Evolutionary conservation across 768 basidiomycete genomes (phyloP).

Genomic region (Serendipita sp.): DNA sequence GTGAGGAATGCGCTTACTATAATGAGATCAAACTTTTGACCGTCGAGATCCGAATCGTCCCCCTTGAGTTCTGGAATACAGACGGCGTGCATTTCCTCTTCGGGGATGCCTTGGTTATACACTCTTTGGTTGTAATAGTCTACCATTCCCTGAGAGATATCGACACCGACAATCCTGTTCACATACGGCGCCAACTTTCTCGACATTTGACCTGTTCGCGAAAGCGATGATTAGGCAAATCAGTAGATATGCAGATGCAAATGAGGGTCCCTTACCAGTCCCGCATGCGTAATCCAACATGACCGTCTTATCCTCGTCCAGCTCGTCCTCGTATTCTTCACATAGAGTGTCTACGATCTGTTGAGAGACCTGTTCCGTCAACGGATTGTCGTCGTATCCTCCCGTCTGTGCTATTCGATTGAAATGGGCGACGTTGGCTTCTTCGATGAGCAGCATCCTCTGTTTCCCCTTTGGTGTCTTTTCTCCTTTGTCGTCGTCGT

Average conservation of each 20-base stretch:
- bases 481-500: too few relatives aligned
- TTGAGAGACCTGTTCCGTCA: constrained; percentile 14
- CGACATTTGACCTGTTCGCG: constrained; percentile 40
- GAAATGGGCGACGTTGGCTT: constrained; percentile 27
- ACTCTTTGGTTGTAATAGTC: constrained; percentile 47
- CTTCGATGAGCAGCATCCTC: not conserved
- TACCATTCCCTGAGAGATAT: constrained; percentile 58
- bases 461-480: too few relatives aligned
- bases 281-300: constrained; percentile 68
- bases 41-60: constrained; percentile 31
- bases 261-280: constrained; percentile 28
- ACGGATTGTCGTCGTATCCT: constrained; percentile 16
- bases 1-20: constrained; percentile 32
- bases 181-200: constrained; percentile 42
- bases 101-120: constrained; percentile 41
- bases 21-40: constrained; percentile 48
- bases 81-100: constrained; percentile 21
- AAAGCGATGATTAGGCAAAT: too few relatives aligned
- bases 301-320: constrained; percentile 38
- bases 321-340: constrained; percentile 22
- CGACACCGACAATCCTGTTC: constrained; percentile 53
- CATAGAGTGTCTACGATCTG: constrained; percentile 17
- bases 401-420: constrained; percentile 21
- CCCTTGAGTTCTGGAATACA: constrained; percentile 14
- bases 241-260: too few relatives aligned